Conservation (phyloP, 2,329 filamentous ascomycete genomes). For the Mollisiaceae sp. region DNA sequence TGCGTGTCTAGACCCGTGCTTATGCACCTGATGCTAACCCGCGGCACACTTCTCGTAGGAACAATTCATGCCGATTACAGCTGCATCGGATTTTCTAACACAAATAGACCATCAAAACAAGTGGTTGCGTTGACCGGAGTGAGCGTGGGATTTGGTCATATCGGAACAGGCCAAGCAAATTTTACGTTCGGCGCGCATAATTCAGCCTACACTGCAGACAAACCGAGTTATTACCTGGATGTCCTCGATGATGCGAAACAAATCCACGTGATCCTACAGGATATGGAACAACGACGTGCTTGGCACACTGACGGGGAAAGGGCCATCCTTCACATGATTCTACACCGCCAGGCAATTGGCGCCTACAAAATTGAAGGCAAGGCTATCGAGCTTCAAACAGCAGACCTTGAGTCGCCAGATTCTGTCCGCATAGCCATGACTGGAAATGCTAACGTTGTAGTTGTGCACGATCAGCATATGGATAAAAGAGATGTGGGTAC, state of each 20-base stretch:
- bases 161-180: slow-evolving; percentile 3
- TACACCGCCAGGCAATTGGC: slow-evolving; percentile 8
- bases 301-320: slow-evolving; percentile 18
- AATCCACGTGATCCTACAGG: slow-evolving; percentile 11
- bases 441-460: slow-evolving; percentile 3
- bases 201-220: slow-evolving; percentile 8
- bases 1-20: neutral
- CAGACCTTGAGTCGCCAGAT: slow-evolving; percentile 4
- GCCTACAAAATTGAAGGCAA: neutral
- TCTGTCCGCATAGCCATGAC: slow-evolving; percentile 13
- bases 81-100: slow-evolving; percentile 5
- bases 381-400: slow-evolving; percentile 3
- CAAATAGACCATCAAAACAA: slow-evolving; percentile 1
- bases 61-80: neutral
- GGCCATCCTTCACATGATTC: slow-evolving; percentile 14
- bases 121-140: slow-evolving; percentile 9
- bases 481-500: neutral
- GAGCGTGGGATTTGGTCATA: neutral
- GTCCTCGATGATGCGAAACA: slow-evolving; percentile 12
- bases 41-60: neutral
- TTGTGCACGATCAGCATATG: slow-evolving; percentile 1
- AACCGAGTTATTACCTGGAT: slow-evolving; percentile 1
- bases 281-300: slow-evolving; percentile 13
- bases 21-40: neutral
- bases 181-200: slow-evolving; percentile 13